phyloP scores from a whole-genome alignment of 768 basidiomycete species.

The Tricholoma sp. region DNA sequence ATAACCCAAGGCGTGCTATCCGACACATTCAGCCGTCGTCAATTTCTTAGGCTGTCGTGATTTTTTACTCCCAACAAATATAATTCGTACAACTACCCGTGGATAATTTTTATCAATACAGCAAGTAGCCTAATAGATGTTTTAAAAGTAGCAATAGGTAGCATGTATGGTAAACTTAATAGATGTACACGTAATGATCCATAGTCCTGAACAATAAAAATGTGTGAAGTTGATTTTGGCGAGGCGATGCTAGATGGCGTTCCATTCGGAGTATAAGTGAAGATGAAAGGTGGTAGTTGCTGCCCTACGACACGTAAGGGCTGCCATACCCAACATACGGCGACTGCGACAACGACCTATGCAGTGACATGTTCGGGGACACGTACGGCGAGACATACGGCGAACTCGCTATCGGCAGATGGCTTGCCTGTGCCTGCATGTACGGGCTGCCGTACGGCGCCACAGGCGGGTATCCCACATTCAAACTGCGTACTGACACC shows the following conservation, averaged over 20 bases:
- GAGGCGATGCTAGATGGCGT: background rate
- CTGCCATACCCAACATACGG: conserved; percentile 5
- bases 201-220: background rate
- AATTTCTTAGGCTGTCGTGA: no score
- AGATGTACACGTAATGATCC: background rate
- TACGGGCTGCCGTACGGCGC: background rate
- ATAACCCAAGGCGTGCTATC: no score
- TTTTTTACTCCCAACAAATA: no score
- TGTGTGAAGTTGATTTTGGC: background rate
- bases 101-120: background rate
- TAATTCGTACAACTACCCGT: no score
- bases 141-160: background rate
- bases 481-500: conserved; percentile 8
- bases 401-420: conserved; percentile 2
- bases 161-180: background rate
- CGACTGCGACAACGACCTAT: conserved; percentile 6
- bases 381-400: conserved; percentile 13
- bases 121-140: background rate
- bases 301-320: conserved; percentile 1
- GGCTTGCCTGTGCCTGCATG: conserved; percentile 1
- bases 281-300: background rate
- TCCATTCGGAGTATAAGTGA: background rate
- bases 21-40: no score
- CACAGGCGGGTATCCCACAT: conserved; percentile 2
- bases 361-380: conserved; percentile 9